Conservation (phyloP, 2,329 filamentous ascomycete genomes). For the Neofusicoccum sp. region DNA sequence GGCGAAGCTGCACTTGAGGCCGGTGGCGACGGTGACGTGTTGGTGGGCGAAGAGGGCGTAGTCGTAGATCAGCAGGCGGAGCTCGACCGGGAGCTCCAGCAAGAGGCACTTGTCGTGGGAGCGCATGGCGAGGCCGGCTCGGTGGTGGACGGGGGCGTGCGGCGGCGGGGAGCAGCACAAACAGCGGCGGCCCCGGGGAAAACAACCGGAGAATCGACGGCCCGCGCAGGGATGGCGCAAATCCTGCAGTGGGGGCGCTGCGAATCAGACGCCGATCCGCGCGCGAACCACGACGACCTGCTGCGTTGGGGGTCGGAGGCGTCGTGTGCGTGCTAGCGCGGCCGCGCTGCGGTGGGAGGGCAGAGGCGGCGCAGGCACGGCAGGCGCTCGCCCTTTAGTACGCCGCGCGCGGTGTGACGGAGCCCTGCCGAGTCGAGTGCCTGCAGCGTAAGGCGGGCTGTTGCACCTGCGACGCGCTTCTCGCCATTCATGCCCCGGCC, state of each 20-base stretch:
- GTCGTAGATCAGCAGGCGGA: conserved; percentile 44
- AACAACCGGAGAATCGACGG: not conserved
- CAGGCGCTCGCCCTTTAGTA: not conserved
- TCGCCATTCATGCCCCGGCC: not conserved
- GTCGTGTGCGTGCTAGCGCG: no score
- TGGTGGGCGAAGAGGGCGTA: conserved; percentile 37
- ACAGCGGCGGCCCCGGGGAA: not conserved
- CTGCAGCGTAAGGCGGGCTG: conserved; percentile 7
- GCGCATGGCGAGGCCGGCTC: conserved; percentile 12
- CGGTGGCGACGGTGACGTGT: conserved; percentile 37
- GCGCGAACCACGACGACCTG: not conserved
- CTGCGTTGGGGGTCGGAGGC: no score
- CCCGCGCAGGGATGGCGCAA: conserved; percentile 4
- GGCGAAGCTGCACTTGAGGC: conserved; percentile 21
- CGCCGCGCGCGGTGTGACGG: no score
- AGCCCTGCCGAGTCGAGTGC: not conserved
- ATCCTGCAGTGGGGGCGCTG: not conserved
- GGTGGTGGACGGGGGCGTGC: conserved; percentile 5
- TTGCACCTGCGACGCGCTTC: not conserved
- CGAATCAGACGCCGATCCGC: conserved; percentile 4
- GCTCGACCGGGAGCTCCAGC: conserved; percentile 38
- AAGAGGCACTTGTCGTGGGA: conserved; percentile 18
- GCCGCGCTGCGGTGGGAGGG: no score
- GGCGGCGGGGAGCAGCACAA: conserved; percentile 7
- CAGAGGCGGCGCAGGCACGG: not conserved